A percentile compares a stretch with the other conserved stretches of the same genome.
Conservation (phyloP, 2,329 filamentous ascomycete genomes). For the Cryphonectria naterciae region DNA sequence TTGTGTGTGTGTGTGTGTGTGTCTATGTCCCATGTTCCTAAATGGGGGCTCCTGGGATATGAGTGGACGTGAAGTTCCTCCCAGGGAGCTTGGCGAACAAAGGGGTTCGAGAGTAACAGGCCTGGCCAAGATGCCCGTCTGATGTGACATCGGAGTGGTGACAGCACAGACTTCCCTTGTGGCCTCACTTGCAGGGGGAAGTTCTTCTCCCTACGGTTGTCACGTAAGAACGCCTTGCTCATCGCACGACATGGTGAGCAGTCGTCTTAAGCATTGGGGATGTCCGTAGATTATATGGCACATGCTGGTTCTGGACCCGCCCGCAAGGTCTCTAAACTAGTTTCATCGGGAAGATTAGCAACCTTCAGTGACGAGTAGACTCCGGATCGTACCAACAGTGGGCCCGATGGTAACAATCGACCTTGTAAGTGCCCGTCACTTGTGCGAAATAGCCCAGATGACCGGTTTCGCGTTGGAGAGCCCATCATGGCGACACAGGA, state of each 20-base stretch:
- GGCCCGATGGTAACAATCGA: background rate
- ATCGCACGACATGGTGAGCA: background rate
- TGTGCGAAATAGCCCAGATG: background rate
- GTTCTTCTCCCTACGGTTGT: background rate
- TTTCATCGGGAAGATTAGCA: background rate
- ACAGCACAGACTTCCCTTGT: background rate
- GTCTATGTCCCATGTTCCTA: background rate
- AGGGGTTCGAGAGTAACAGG: background rate
- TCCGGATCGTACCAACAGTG: background rate
- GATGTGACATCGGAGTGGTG: background rate
- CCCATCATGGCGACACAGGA: background rate
- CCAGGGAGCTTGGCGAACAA: background rate
- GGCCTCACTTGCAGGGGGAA: background rate
- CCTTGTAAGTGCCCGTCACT: background rate
- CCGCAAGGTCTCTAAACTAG: background rate
- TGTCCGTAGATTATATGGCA: constrained; percentile 21
- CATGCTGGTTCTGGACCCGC: background rate
- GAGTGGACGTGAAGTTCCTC: background rate
- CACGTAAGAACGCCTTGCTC: background rate
- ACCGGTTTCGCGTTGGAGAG: background rate
- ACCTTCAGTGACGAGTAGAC: background rate
- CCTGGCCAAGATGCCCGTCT: background rate
- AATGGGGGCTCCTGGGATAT: background rate
- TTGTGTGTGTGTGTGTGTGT: background rate
- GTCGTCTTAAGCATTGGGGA: constrained; percentile 22